Evolutionary conservation across 148 eudicot species (phyloP), one percentile per base, ranked within the genome.

Genomic region (Nepenthes gracilis): DNA sequence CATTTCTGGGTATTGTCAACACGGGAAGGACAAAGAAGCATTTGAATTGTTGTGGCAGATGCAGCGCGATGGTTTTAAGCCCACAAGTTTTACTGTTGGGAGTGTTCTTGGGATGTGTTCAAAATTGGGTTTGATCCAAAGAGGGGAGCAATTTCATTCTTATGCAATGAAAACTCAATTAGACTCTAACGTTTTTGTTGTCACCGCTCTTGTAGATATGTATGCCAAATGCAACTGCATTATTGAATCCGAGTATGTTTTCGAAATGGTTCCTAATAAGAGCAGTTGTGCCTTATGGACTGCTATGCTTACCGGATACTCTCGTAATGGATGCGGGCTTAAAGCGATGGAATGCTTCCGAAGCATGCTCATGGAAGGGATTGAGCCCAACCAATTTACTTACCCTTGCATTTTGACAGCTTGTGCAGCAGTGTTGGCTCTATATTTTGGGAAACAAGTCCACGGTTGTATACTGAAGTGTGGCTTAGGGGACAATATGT

Each of bases 291-390:
- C 83, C 62, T 64, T 86, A 33, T 90, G 97, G 97, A 85, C 87
- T 67, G 87, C 91, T 14, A 78, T 90, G 82, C 72, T 90, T 52
- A 77, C 84, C 14, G 92, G 85, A n/a, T 90, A 84, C 67, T 80
- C 97, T 35, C 62, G 60, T 58, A 90, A 83, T 55, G 83, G 76
- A 43, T 54, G 56, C 53, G 52, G 66, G 35, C 66, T 52, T 10
- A 40, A 52, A 54, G 58, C 58, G 4, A 34, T 63, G 58, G 43
- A 35, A 8, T 12, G 43, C 36, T 63, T 49, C 48, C 57, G 53
- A 34, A 9, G 32, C 34, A 63, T 63, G 66, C 48, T 34, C 35
- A 33, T 9, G 23, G 66, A 52, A 37, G 66, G 66, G 12, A 43
- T 63, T 14, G 15, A 35, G 48, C 49, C 58, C 23, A 43, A 63